These are phyloP conservation scores for Pseudomonodictys pantanalensis DNA, from an alignment of 495 filamentous ascomycete species.

Conservation along the genomic window DNA sequence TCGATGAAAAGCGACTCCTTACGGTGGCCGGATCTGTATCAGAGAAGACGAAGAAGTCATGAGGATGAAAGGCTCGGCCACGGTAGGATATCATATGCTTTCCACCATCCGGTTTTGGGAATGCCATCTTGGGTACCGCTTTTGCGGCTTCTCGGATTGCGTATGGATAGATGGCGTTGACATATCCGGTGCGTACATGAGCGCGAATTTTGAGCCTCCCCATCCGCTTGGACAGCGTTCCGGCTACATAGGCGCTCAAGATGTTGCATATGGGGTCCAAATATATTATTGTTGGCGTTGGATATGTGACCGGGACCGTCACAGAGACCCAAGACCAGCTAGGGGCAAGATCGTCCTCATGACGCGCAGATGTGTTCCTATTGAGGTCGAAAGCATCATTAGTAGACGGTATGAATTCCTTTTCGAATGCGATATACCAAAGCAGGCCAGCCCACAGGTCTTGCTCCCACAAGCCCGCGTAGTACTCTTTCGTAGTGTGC, in stretches of 20 bases:
- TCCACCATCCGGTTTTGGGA: neutral
- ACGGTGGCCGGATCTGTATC: neutral
- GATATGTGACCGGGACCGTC: constrained; percentile 7
- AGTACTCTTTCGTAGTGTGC: neutral
- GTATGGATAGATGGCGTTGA: constrained; percentile 3
- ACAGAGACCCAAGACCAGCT: constrained; percentile 23
- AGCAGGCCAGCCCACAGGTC: constrained; percentile 3
- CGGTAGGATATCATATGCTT: neutral
- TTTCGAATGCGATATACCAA: constrained; percentile 3
- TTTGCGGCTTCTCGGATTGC: neutral
- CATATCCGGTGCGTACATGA: constrained; percentile 1
- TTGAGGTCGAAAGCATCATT: neutral
- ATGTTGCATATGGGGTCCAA: neutral
- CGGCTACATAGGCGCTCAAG: neutral
- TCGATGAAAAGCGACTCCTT: neutral
- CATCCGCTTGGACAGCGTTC: neutral
- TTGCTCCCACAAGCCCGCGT: constrained; percentile 7
- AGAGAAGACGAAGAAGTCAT: constrained; percentile 1
- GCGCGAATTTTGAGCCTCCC: neutral
- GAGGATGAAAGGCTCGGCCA: neutral
- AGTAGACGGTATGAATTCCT: constrained; percentile 1
- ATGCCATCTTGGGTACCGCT: neutral
- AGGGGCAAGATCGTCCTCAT: neutral
- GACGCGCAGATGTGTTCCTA: neutral
- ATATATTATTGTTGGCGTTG: constrained; percentile 4